These are phyloP conservation scores for Yarrowia galli DNA, from an alignment of 1,139 yeast genomes.

Conservation along the genomic window DNA sequence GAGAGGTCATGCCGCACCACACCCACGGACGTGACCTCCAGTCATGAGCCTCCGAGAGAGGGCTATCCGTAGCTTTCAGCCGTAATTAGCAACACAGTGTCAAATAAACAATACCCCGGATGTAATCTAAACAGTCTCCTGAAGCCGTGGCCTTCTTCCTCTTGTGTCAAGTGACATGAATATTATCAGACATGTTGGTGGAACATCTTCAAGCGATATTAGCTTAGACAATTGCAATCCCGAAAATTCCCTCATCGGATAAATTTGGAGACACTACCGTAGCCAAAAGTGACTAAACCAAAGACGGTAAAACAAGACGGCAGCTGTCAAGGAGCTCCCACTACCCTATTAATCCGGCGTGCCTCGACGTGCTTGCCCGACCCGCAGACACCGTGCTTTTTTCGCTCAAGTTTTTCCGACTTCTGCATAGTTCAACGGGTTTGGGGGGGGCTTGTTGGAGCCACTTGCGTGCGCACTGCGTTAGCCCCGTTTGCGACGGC, in stretches of 20 bases:
- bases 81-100: background rate
- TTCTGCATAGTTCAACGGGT: conserved; percentile 26
- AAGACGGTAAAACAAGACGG: background rate
- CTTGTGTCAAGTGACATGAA: background rate
- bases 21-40: background rate
- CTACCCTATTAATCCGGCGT: conserved; percentile 36
- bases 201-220: no score
- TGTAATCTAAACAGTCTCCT: background rate
- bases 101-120: conserved; percentile 1
- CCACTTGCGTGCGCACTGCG: conserved; percentile 5
- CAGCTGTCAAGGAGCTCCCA: conserved; percentile 35
- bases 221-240: background rate
- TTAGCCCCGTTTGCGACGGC: background rate
- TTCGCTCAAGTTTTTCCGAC: conserved; percentile 28
- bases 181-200: background rate
- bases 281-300: background rate
- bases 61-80: no score
- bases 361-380: conserved; percentile 2
- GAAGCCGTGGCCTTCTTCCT: background rate
- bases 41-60: background rate
- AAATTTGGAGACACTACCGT: background rate
- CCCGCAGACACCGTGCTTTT: conserved; percentile 8
- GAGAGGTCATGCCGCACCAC: background rate
- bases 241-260: conserved; percentile 7
- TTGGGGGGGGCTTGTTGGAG: conserved; percentile 10